phyloP scores from a whole-genome alignment of 331 rosid species.

The Phaseolus coccineus region DNA sequence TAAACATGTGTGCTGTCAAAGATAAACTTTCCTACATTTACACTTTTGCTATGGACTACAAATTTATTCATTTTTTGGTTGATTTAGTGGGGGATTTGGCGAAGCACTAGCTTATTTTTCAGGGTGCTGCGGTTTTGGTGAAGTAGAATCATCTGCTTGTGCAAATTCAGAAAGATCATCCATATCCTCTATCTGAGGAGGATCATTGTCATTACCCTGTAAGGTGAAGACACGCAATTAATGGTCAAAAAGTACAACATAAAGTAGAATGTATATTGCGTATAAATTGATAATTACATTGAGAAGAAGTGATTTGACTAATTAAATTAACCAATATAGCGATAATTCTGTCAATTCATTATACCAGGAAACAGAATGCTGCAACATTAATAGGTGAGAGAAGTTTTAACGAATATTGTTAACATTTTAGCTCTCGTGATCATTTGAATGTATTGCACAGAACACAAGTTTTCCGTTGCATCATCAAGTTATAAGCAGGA shows the following conservation, averaged over 20 bases:
- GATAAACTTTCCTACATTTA: neutral
- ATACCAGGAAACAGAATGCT: neutral
- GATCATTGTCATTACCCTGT: neutral
- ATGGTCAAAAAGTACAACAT: neutral
- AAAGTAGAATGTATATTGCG: neutral
- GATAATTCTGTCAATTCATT: neutral
- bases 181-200: neutral
- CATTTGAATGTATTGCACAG: neutral
- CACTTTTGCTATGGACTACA: neutral
- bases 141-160: neutral
- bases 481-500: neutral
- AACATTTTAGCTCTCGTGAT: neutral
- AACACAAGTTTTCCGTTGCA: neutral
- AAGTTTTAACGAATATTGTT: neutral
- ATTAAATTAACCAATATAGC: too few species aligned
- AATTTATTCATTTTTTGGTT: neutral
- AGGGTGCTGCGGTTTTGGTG: neutral
- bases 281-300: too few species aligned
- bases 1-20: neutral
- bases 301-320: too few species aligned
- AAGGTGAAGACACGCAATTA: neutral
- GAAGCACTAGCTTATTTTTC: neutral
- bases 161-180: neutral
- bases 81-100: neutral
- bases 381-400: neutral